Base-by-base conservation (phyloP, 2,329 filamentous ascomycete species). In the Fusarium buharicum region DNA sequence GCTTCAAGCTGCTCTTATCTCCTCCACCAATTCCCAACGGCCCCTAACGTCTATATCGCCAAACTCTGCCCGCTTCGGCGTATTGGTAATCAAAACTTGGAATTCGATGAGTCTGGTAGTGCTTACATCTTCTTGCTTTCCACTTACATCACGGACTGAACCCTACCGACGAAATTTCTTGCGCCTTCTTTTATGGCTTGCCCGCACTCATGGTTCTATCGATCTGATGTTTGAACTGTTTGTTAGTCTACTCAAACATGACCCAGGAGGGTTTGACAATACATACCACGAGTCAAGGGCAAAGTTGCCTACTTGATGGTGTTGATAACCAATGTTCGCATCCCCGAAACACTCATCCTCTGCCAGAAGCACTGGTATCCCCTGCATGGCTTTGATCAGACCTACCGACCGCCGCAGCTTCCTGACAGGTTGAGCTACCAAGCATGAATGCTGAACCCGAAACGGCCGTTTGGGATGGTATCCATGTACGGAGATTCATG, bases 401-500 rank as follows among this genome's bases (percentile, higher is more conserved):
- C 11, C 37, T 20, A 22, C 11, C 31, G n/a, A 33, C 18, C 18
- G 16, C 17, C 7, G 18, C 24, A 36, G 30, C 17, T 14, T 36
- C 41, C 48, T 24, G 30, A 30, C 38, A 16, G 74, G 45, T 13
- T 59, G 34, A 27, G 46, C 33, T 13, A 38, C 50, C 39, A 51
- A 30, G 43, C 28, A 50, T 38, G 27, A 24, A 48, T 17, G 38
- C 38, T 22, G 43, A n/a, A 39, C 34, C 16, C 50, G 55, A 24
- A 59, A 37, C 17, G 56, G 63, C 39, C 57, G 66, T 53, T 36
- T 65, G 36, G 27, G 65, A 58, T n/a, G 51, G 59, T 50, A 67
- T 49, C 43, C 59, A 55, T 50, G 64, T 54, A 44, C 65, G 55
- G 53, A 61, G 57, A 54, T 70, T 54, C 59, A 68, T 28, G 56